Base-by-base conservation (phyloP, 2,329 filamentous ascomycete species). In the Clathrospora elynae region DNA sequence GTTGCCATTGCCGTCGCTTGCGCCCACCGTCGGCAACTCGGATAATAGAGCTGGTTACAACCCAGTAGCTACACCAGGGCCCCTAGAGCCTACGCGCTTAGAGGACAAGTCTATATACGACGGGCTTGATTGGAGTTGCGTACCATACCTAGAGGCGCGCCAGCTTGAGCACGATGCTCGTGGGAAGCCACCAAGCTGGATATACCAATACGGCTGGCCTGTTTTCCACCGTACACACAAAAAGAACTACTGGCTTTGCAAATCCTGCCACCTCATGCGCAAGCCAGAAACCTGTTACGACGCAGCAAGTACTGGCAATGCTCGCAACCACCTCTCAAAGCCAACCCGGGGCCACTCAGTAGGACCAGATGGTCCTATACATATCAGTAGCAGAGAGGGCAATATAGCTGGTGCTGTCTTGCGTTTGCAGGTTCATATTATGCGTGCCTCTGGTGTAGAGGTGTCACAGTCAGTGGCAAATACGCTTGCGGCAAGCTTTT, bases 181-280 rank as follows among this genome's bases (percentile, higher is more conserved):
- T 10, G 28, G 28, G 12, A 14, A 16, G 12, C 6, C 6, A 28
- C 29, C 29, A 25, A 41, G 37, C 37, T 33, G 37, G 37, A 33
- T 41, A 11, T 41, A 33, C 23, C 6, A 16, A n/a, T 33, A 41
- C 37, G 29, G 37, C 10, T 41, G 37, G 37, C 28, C 28, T n/a
- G 37, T 41, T 25, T 41, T n/a, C 18, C 37, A 41, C 14, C 6
- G 28, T 5, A 34, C 26, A 14, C 24, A 13, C 4, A 9, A 25
- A 18, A 23, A 18, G 12, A 31, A 31, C 20, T 41, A 41, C 37
- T 41, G 37, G 37, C 37, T 41, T 20, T 41, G 37, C 16, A 6
- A 16, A 23, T 41, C 16, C 8, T 41, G 37, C 18, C 29, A 41
- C 16, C 8, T 33, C 12, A 12, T 22, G 9, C 13, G 29, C 6